Base-by-base conservation (phyloP, 2,329 filamentous ascomycete genomes). In the Aspergillus puulaauensis region DNA sequence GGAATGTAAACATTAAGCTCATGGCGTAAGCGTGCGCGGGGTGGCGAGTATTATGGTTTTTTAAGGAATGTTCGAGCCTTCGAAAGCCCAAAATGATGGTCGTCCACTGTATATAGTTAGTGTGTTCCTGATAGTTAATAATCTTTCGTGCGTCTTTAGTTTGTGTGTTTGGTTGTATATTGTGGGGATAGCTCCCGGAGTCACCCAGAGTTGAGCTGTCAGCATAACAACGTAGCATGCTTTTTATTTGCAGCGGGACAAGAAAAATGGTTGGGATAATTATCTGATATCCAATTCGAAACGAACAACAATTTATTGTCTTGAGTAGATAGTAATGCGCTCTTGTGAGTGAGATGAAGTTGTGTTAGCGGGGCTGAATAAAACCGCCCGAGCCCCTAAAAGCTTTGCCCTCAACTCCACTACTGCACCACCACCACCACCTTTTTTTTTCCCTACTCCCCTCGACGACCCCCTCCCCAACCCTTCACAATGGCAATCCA, bases 401-500 rank as follows among this genome's bases (percentile, higher is more conserved):
- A 56, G 59, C 60, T 57, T 63, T 60, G 59, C 59, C 56, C 52
- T 57, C 50, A 56, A 41, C 50, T 53, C 50, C 56, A 58, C 50
- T 40, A 41, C 50, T 53, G 44, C 56, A 58, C 50, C 46, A 52
- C 27, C 49, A 57, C 53, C 53, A 46, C 56, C 50, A 47, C 24
- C 46, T 54, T 49, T 62, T 56, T 59, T 56, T 62, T 56, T 57
- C 54, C 56, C 51, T 47, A 52, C 39, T 33, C 19, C 55, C 49
- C 52, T 51, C 33, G 33, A 21, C 41, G 21, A 43, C 50, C 21
- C 27, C 46, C 48, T 43, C 56, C 31, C 40, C 31, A 35, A 39
- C 50, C 43, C 48, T 44, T 43, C 58, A 64, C 61, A 62, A 74
- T 74, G 72, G 71, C 72, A 56, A 68, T 74, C 56, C 66, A 70